These are phyloP conservation scores for Eucalyptus paniculata DNA, from an alignment of 345 rosid species.

Conservation along the genomic window DNA sequence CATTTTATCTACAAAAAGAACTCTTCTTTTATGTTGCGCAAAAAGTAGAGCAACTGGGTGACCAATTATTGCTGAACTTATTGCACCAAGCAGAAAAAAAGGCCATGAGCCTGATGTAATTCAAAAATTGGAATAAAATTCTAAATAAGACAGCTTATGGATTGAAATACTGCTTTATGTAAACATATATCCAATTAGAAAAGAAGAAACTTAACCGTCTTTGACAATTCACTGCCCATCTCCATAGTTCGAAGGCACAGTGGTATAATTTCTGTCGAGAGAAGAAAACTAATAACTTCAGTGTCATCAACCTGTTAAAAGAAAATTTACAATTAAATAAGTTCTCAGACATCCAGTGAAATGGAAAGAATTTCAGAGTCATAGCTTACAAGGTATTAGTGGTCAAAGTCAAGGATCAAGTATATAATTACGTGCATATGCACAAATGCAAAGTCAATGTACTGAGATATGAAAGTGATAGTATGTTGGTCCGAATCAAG, in stretches of 20 bases:
- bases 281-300: conserved; percentile 94
- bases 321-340: neutral
- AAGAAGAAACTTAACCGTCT: conserved; percentile 60
- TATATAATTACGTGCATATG: neutral
- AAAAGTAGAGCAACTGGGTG: neutral
- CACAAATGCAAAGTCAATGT: neutral
- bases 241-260: conserved; percentile 96
- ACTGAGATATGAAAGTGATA: neutral
- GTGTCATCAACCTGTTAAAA: conserved; percentile 83
- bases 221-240: conserved; percentile 96
- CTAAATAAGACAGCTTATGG: neutral
- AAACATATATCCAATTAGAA: neutral
- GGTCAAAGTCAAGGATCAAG: neutral
- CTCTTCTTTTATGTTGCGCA: neutral
- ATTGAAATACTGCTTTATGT: neutral
- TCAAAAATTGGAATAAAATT: neutral
- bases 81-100: neutral
- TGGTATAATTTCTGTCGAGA: conserved; percentile 90
- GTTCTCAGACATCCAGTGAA: neutral
- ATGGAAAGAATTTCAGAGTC: neutral
- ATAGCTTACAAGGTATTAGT: neutral
- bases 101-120: neutral
- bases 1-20: neutral
- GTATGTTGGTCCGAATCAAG: neutral
- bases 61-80: neutral